Percentiles rank a stretch among this genome's conserved stretches.
phyloP scores from a whole-genome alignment of 2,329 filamentous ascomycete genomes.

The Pseudogymnoascus sp. region DNA sequence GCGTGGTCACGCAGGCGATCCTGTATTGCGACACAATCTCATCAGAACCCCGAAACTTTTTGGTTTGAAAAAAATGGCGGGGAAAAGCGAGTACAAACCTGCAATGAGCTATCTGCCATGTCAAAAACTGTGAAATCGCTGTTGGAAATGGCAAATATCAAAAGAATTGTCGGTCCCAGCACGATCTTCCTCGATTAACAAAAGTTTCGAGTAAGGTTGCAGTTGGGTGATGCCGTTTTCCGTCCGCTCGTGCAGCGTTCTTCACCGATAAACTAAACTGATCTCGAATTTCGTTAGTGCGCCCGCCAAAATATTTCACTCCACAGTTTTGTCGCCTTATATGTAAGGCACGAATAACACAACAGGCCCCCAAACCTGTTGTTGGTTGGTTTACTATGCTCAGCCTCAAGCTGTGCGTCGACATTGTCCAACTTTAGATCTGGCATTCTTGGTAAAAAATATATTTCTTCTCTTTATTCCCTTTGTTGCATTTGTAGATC shows the following conservation, averaged over 20 bases:
- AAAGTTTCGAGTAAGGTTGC: slow-evolving; percentile 3
- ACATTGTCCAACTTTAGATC: neutral
- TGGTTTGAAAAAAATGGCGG: slow-evolving; percentile 12
- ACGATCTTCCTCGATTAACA: neutral
- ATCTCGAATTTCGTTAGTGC: slow-evolving; percentile 10
- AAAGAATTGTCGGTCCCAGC: neutral
- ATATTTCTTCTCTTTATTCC: neutral
- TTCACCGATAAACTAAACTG: slow-evolving; percentile 8
- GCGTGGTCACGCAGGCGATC: slow-evolving; percentile 42
- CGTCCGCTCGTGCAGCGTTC: slow-evolving; percentile 1
- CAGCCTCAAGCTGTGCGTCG: neutral
- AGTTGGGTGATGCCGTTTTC: slow-evolving; percentile 1
- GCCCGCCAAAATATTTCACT: neutral
- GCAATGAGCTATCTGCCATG: slow-evolving; percentile 28
- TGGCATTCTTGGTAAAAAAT: neutral
- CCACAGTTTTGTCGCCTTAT: neutral
- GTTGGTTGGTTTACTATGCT: neutral
- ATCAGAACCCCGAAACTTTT: slow-evolving; percentile 8
- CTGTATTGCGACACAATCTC: slow-evolving; percentile 26
- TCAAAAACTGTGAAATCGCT: slow-evolving; percentile 10
- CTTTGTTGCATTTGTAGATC: neutral
- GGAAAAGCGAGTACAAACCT: slow-evolving; percentile 23
- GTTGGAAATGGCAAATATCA: neutral
- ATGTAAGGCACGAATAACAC: neutral
- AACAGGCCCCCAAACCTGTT: neutral